Evolutionary conservation across 2,329 filamentous ascomycete species (phyloP).

Genomic region (Trichoderma aggressivum): DNA sequence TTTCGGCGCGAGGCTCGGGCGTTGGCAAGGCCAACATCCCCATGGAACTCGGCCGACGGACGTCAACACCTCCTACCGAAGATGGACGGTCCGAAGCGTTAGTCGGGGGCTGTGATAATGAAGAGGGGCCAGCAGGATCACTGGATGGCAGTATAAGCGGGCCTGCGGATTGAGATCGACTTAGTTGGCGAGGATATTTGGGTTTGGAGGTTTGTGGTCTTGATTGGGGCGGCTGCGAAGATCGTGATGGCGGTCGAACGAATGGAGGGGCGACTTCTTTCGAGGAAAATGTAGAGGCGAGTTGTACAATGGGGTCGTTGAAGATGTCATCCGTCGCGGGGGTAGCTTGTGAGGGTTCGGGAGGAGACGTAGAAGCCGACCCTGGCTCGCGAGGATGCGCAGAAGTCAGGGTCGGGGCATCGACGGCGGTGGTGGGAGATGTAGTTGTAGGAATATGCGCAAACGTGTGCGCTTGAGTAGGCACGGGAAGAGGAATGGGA

Average conservation of each 20-base stretch:
- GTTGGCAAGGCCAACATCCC: constrained; percentile 35
- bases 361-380: constrained; percentile 17
- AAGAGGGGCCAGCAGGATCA: constrained; percentile 47
- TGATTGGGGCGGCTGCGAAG: constrained; percentile 1
- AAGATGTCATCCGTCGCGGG: constrained; percentile 12
- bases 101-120: constrained; percentile 33
- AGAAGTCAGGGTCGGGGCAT: not conserved
- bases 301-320: constrained; percentile 15
- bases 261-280: constrained; percentile 1
- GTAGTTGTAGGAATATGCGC: not conserved
- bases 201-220: constrained; percentile 17
- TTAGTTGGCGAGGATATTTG: constrained; percentile 28
- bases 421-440: not conserved
- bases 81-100: constrained; percentile 22
- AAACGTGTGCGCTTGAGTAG: not conserved
- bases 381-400: not conserved
- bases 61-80: constrained; percentile 36
- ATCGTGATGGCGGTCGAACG: not conserved
- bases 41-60: constrained; percentile 38
- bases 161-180: constrained; percentile 39
- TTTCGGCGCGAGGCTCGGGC: constrained; percentile 33
- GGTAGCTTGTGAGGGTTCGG: constrained; percentile 17
- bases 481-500: constrained; percentile 11
- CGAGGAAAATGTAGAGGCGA: constrained; percentile 16
- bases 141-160: constrained; percentile 43